Evolutionary conservation across 1,284 basidiomycete species (phyloP).

Genomic region (Trametes versicolor): DNA sequence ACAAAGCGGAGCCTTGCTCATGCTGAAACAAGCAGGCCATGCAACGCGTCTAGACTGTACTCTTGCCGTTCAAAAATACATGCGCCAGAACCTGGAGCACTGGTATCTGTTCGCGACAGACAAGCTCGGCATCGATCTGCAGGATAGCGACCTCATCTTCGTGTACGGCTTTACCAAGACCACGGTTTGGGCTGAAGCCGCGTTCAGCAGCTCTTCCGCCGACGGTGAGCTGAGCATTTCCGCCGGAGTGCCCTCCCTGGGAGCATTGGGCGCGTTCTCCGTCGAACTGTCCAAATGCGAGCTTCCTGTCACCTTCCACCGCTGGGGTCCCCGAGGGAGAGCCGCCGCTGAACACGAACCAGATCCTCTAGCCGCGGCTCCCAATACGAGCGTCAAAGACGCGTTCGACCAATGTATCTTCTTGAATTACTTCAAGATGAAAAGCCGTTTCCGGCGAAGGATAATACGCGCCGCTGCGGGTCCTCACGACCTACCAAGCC

Average conservation of each 20-base stretch:
- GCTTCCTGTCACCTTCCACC: neutral
- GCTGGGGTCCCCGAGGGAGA: neutral
- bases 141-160: constrained; percentile 10
- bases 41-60: constrained; percentile 2
- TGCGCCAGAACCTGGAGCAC: constrained; percentile 4
- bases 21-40: constrained; percentile 18
- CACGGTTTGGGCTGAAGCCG: neutral
- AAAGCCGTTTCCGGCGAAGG: neutral
- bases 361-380: too few relatives aligned
- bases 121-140: constrained; percentile 8
- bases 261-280: neutral
- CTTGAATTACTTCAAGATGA: constrained; percentile 7
- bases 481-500: neutral
- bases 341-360: neutral
- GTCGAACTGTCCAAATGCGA: neutral
- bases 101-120: constrained; percentile 20
- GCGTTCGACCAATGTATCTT: constrained; percentile 3
- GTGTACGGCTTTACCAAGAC: constrained; percentile 10
- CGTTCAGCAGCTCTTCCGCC: constrained; percentile 8
- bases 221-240: neutral
- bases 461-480: neutral
- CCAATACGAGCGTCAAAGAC: neutral
- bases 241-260: neutral
- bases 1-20: constrained; percentile 19
- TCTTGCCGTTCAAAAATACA: constrained; percentile 3